Conservation (phyloP, 306 rosid genomes). For the Lathyrus aphaca region DNA sequence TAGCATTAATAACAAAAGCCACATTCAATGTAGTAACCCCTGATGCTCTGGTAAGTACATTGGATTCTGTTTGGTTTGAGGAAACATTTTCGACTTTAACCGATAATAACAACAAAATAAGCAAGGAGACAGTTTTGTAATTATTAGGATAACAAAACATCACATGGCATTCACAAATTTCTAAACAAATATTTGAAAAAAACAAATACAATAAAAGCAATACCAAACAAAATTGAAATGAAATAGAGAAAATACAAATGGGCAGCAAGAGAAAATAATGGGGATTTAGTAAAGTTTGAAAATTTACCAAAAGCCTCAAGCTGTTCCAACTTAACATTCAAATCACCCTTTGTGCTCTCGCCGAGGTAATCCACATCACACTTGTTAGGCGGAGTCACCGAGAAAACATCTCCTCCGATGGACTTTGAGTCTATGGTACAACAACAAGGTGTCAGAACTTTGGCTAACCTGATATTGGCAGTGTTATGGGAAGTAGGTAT, state of each 20-base stretch:
- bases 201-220: not conserved
- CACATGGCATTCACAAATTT: not conserved
- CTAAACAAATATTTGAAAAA: not conserved
- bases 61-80: not conserved
- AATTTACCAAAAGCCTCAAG: slow-evolving; percentile 72
- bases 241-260: not conserved
- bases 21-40: not conserved
- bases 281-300: slow-evolving; percentile 9
- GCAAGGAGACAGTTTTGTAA: not conserved
- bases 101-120: not conserved
- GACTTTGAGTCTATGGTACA: slow-evolving; percentile 53
- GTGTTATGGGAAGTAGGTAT: slow-evolving; percentile 20
- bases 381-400: slow-evolving; percentile 65
- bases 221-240: not conserved
- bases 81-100: not conserved
- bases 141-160: not conserved
- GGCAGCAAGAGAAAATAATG: slow-evolving; percentile 1
- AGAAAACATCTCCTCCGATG: slow-evolving; percentile 58
- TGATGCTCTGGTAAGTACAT: not conserved
- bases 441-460: slow-evolving; percentile 23
- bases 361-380: slow-evolving; percentile 90
- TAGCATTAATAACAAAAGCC: slow-evolving; percentile 17
- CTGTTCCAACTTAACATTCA: slow-evolving; percentile 76
- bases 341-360: slow-evolving; percentile 92
- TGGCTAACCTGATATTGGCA: slow-evolving; percentile 1